Evolutionary conservation across 2,329 filamentous ascomycete genomes (phyloP).

Genomic region (Ophiocordyceps unilateralis): DNA sequence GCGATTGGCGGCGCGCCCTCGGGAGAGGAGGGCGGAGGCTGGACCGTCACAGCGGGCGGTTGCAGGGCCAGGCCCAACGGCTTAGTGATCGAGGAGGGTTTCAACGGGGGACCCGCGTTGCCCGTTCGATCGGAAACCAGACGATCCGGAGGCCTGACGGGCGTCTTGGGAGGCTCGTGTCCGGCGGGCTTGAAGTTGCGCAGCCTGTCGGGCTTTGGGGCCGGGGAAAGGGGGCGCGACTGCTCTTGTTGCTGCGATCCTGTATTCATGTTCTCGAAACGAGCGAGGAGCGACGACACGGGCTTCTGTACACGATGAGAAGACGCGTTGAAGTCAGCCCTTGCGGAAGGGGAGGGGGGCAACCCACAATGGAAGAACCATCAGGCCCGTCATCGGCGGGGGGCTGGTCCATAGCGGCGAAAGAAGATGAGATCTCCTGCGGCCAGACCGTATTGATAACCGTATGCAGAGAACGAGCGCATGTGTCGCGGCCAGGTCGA

Average conservation of each 20-base stretch:
- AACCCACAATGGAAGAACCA: constrained; percentile 55
- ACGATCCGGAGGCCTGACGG: constrained; percentile 8
- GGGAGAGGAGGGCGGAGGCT: constrained; percentile 54
- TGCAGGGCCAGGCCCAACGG: constrained; percentile 19
- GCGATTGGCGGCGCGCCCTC: constrained; percentile 22
- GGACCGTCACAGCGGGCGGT: constrained; percentile 50
- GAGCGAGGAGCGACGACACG: constrained; percentile 63
- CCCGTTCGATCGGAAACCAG: constrained; percentile 4
- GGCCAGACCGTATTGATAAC: neutral
- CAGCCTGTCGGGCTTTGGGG: constrained; percentile 24
- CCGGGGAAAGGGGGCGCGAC: constrained; percentile 19
- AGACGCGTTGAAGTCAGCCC: neutral
- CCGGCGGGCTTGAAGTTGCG: constrained; percentile 22
- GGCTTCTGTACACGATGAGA: constrained; percentile 39
- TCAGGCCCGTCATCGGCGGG: constrained; percentile 42
- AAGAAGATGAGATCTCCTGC: constrained; percentile 4
- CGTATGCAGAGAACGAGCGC: neutral
- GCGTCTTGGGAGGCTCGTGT: constrained; percentile 9
- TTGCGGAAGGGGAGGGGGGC: neutral
- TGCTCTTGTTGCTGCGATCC: constrained; percentile 5
- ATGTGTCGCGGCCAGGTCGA: neutral
- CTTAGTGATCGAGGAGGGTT: constrained; percentile 9
- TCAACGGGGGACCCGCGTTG: constrained; percentile 8
- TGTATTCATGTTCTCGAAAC: constrained; percentile 57
- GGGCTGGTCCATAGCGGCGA: constrained; percentile 13